Evolutionary conservation across 2,329 filamentous ascomycete genomes (phyloP), one percentile per base, ranked within the genome.

Genomic region (Trichoderma sp.): DNA sequence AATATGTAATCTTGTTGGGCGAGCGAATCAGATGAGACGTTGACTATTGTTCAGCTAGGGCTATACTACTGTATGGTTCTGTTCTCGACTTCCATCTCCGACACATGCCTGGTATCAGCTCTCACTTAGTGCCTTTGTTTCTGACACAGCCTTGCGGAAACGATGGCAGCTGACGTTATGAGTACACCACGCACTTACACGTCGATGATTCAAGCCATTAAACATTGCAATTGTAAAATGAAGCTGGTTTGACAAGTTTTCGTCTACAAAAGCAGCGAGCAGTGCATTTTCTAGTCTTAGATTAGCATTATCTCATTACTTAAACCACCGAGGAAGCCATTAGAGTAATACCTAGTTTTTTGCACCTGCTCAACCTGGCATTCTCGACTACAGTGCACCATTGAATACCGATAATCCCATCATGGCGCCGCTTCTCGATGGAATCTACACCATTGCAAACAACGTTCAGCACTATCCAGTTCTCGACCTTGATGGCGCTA

Each of bases 371-470:
- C n/a, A 2, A 3, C 14, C 32, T 55, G 21, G 30, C 3, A 24
- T 46, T 30, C 13, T 64, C 28, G 6, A 6, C 30, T 16, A 7
- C 21, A 21, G 14, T 2, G 43, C 4, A 37, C 26, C 16, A 1
- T 24, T 32, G 24, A 2, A 32, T 14, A 21, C 11, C 18, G 32
- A 16, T 4, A 3, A 11, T 3, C 30, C 24, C 49, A 65, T 55
- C 32, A 65, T 65, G 61, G 24, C 59, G 51, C 49, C 28, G 28
- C 28, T 46, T 30, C 51, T 63, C 5, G 59, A 58, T 26, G 66
- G 66, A 54, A 56, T 34, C 18, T 68, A 58, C 59, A 28, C 39
- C n/a, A 68, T 68, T 26, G 28, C 26, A 18, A 68, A 59, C 37
- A 26, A 32, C 37, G 51, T 68, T 37, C 11, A 13, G n/a, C 18